These are phyloP conservation scores for Aspergillus transmontanensis DNA, from an alignment of 2,329 filamentous ascomycete species.

Conservation along the genomic window DNA sequence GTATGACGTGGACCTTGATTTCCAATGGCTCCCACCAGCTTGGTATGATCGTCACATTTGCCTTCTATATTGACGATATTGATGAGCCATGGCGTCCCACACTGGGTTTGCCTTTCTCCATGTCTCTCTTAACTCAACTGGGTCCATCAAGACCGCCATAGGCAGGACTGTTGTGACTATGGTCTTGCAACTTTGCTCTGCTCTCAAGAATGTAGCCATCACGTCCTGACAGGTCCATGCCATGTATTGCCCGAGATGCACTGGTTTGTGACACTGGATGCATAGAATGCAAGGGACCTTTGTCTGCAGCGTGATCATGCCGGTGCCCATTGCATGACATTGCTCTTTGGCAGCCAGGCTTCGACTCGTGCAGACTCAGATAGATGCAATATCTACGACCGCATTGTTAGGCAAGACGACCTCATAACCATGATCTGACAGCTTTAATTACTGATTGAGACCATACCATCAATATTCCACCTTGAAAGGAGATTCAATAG, in stretches of 20 bases:
- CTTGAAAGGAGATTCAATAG: no score
- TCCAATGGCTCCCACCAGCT: constrained; percentile 52
- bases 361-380: no score
- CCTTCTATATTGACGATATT: constrained; percentile 48
- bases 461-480: no score
- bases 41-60: constrained; percentile 48
- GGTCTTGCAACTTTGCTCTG: constrained; percentile 41
- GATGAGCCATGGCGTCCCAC: constrained; percentile 41
- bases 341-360: no score
- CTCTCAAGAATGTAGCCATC: constrained; percentile 36
- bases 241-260: constrained; percentile 32
- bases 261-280: no score
- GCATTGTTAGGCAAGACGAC: no score
- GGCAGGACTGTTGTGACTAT: constrained; percentile 48
- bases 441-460: no score
- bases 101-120: constrained; percentile 53
- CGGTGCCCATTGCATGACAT: no score
- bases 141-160: constrained; percentile 39
- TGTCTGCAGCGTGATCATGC: no score
- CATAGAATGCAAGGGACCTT: no score
- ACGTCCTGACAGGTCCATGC: constrained; percentile 45
- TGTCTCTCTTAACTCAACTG: constrained; percentile 31
- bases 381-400: no score
- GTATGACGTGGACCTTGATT: constrained; percentile 51
- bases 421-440: no score